Base-by-base conservation (phyloP, 2,329 filamentous ascomycete species). In the Seiridium unicorne region DNA sequence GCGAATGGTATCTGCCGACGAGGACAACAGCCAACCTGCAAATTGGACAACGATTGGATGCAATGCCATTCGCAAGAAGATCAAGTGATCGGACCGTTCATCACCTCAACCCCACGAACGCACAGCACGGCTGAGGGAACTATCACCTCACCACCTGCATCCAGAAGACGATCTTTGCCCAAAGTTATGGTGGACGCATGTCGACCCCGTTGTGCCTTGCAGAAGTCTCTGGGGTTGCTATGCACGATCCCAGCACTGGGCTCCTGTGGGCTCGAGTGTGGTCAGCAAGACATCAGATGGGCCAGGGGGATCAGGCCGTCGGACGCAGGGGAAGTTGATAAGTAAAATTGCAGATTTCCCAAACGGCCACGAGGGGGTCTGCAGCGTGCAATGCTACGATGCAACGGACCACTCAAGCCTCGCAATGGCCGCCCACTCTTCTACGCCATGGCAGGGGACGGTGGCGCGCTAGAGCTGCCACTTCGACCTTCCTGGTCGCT, bases 301-400 rank as follows among this genome's bases (percentile, higher is more conserved):
- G 49, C 32, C 18, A 38, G 44, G 53, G 26, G 26, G 47, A 49
- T 32, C 47, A 49, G 47, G 47, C 32, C 40, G 6, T 51, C 34
- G n/a, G 31, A 58, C 47, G 46, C 55, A 58, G 55, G 55, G 55
- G 46, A 35, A 26, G 38, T 57, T 62, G 65, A 67, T 66, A 65
- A 64, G 62, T 69, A 63, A 70, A 65, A 70, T 70, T 70, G 40
- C 66, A 61, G 53, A 56, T 65, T 61, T 62, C 64, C 53, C 64
- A 68, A 67, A 60, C 57, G 62, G 67, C 57, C 9, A 47, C 40
- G 46, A 60, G 60, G 60, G 55, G 62, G 62, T 53, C 56, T 44
- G 40, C 47, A 60, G 46, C 54, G 53, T 59, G 57, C 59, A 59
- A 63, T 58, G 65, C 38, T 63, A 62, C 61, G 54, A 60, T 54